phyloP scores from a whole-genome alignment of 768 basidiomycete species.

The Rhizopogon sp. region DNA sequence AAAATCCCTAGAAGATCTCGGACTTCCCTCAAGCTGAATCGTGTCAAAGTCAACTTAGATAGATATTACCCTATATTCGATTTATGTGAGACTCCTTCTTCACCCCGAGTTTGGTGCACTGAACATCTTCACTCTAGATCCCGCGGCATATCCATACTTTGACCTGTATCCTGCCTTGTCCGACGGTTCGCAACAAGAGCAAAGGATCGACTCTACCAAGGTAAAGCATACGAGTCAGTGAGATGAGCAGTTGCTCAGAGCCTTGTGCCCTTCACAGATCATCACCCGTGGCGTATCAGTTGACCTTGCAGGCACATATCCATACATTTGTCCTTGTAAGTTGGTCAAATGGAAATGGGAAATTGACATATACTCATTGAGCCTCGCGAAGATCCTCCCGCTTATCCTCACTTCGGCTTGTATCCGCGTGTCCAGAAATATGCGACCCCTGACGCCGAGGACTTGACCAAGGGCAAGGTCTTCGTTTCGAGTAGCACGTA shows the following conservation, averaged over 20 bases:
- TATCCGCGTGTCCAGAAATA: conserved; percentile 18
- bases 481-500: conserved; percentile 4
- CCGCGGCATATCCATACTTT: conserved; percentile 33
- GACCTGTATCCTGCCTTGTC: conserved; percentile 11
- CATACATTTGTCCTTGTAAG: conserved; percentile 4
- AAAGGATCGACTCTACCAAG: not conserved
- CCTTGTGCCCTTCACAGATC: not conserved
- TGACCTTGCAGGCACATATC: not conserved
- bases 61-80: conserved; percentile 15
- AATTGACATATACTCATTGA: not conserved
- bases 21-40: not conserved
- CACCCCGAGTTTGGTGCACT: not conserved
- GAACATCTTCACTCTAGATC: conserved; percentile 12
- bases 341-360: not conserved
- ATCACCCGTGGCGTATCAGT: not conserved
- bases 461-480: not conserved
- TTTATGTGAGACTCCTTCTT: conserved; percentile 14
- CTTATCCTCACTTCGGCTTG: conserved; percentile 28
- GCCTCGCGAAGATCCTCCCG: conserved; percentile 10
- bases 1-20: not conserved
- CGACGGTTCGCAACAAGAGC: not conserved
- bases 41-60: not conserved
- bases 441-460: not conserved
- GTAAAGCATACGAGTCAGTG: not conserved
- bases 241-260: not conserved